phyloP scores from a whole-genome alignment of 768 basidiomycete species.

The Gymnopilus junonius region DNA sequence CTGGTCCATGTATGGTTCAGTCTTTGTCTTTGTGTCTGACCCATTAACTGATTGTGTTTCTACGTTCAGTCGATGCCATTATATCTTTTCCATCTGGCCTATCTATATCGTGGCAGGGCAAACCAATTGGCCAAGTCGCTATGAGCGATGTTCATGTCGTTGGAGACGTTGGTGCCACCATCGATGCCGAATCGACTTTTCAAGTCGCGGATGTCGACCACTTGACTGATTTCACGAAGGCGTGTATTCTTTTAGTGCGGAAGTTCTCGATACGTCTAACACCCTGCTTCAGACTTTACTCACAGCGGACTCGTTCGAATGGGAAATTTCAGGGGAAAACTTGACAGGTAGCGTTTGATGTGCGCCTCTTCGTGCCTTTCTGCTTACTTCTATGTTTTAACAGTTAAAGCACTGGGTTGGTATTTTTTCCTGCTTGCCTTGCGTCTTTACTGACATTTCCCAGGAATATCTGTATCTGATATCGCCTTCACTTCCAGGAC shows the following conservation, averaged over 20 bases:
- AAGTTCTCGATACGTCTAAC: not conserved
- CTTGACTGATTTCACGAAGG: slow-evolving; percentile 70
- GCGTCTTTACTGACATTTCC: not conserved
- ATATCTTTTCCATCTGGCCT: slow-evolving; percentile 70
- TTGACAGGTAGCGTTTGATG: slow-evolving; percentile 49
- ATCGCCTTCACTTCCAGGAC: slow-evolving; percentile 59
- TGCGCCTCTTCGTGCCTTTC: not conserved
- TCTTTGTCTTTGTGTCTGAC: not conserved
- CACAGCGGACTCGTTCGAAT: slow-evolving; percentile 67
- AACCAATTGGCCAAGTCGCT: slow-evolving; percentile 59
- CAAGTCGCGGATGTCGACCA: slow-evolving; percentile 58
- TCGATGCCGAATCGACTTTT: slow-evolving; percentile 60
- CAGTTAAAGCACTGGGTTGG: slow-evolving; percentile 62
- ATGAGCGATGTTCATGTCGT: slow-evolving; percentile 62
- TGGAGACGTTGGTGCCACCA: slow-evolving; percentile 66
- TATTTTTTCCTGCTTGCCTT: not conserved
- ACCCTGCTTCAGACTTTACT: slow-evolving; percentile 48
- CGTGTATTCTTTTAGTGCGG: slow-evolving; percentile 14
- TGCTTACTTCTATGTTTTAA: slow-evolving; percentile 7
- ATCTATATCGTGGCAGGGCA: slow-evolving; percentile 61
- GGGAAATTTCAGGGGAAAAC: slow-evolving; percentile 70
- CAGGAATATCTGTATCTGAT: slow-evolving; percentile 61
- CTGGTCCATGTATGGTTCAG: slow-evolving; percentile 68
- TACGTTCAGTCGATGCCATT: slow-evolving; percentile 58
- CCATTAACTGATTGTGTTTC: slow-evolving; percentile 1